Conservation (phyloP, 2,329 filamentous ascomycete species). For the Aspergillus oerlinghausenensis region DNA sequence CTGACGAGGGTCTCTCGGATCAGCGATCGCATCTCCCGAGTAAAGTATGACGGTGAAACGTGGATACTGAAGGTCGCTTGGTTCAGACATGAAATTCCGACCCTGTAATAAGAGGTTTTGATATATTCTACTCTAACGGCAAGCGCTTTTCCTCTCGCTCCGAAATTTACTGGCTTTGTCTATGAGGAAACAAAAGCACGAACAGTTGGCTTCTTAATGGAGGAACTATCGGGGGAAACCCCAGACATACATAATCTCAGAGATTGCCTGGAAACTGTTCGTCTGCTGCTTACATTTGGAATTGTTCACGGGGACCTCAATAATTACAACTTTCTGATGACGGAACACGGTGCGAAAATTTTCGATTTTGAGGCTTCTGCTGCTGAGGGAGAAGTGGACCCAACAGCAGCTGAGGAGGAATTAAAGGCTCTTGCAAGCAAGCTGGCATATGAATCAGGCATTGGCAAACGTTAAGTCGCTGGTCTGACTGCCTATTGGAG, state of each 20-base stretch:
- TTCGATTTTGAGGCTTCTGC: conserved; percentile 6
- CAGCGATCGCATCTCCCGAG: conserved; percentile 3
- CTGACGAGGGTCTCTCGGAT: conserved; percentile 1
- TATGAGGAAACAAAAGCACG: conserved; percentile 8
- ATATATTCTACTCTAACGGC: conserved; percentile 3
- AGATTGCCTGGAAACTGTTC: conserved; percentile 1
- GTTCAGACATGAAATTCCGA: conserved; percentile 4
- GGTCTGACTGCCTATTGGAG: too few relatives aligned
- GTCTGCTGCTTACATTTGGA: conserved; percentile 5
- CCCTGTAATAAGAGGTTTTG: conserved; percentile 3
- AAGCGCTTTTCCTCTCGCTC: conserved; percentile 2
- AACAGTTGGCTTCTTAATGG: conserved; percentile 8
- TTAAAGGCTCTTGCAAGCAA: neutral
- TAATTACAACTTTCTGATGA: conserved; percentile 9
- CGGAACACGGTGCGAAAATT: conserved; percentile 1
- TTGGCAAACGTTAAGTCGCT: neutral
- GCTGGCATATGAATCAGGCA: conserved; percentile 1
- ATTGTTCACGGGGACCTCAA: conserved; percentile 7
- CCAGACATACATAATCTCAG: conserved; percentile 5
- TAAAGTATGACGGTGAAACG: neutral
- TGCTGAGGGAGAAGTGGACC: neutral
- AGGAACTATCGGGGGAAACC: conserved; percentile 1
- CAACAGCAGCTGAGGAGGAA: conserved; percentile 2
- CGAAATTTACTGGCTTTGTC: conserved; percentile 4
- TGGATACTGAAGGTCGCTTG: conserved; percentile 7